Evolutionary conservation across 495 filamentous ascomycete genomes (phyloP).

Genomic region (Neohortaea acidophila): DNA sequence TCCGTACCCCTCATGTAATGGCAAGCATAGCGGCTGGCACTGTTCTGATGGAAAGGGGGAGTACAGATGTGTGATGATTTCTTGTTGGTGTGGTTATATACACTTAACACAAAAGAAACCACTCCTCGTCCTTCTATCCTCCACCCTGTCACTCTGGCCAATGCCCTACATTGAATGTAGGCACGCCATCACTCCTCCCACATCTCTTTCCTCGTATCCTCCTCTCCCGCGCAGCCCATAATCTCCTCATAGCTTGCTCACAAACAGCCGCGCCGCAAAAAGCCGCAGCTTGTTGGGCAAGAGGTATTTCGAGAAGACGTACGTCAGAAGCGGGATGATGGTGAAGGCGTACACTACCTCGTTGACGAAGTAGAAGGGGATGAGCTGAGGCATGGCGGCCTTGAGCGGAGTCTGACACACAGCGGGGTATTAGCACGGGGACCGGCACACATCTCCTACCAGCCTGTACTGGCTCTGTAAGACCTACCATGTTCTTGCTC

Average conservation of each 20-base stretch:
- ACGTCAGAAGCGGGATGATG: slow-evolving; percentile 23
- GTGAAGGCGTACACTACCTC: slow-evolving; percentile 25
- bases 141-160: no score
- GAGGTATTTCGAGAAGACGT: slow-evolving; percentile 25
- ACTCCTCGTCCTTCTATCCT: no score
- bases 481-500: slow-evolving; percentile 5
- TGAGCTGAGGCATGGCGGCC: slow-evolving; percentile 27
- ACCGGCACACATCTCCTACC: neutral
- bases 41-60: no score
- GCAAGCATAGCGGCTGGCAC: no score
- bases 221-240: no score
- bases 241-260: slow-evolving; percentile 25
- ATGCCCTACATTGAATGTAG: no score
- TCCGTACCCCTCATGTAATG: no score
- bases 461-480: neutral
- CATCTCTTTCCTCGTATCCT: no score
- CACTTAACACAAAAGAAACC: no score
- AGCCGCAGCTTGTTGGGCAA: slow-evolving; percentile 22
- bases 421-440: neutral
- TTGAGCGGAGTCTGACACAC: slow-evolving; percentile 17
- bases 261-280: slow-evolving; percentile 22
- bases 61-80: no score
- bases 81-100: no score
- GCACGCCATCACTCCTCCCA: no score
- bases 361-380: slow-evolving; percentile 29